phyloP scores from a whole-genome alignment of 1,284 basidiomycete species.

The Naganishia cerealis region DNA sequence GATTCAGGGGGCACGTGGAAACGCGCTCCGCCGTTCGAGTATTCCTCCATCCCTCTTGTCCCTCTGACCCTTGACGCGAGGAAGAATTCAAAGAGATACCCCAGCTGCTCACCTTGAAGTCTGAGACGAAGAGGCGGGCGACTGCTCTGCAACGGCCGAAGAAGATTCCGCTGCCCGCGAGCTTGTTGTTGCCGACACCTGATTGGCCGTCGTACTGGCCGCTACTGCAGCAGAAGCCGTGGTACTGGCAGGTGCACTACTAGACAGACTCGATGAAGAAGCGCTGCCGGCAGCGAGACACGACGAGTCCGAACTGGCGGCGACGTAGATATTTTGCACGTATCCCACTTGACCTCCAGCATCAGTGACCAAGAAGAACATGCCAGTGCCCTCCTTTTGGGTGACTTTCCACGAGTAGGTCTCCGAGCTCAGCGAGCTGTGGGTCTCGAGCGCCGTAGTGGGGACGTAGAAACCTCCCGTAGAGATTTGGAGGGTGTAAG shows the following conservation, averaged over 20 bases:
- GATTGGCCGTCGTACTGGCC: not conserved
- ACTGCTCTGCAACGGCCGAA: not conserved
- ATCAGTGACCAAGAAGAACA: conserved; percentile 50
- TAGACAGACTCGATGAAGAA: conserved; percentile 1
- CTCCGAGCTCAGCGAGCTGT: conserved; percentile 36
- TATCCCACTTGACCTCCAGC: conserved; percentile 44
- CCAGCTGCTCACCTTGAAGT: conserved; percentile 2
- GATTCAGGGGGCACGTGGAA: not conserved
- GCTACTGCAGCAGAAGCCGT: not conserved
- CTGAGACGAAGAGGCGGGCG: not conserved
- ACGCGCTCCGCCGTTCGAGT: not conserved
- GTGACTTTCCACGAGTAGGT: conserved; percentile 45
- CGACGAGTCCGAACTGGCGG: conserved; percentile 37
- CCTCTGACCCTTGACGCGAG: not conserved
- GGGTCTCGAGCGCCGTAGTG: conserved; percentile 37
- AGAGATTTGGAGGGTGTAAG: conserved; percentile 43
- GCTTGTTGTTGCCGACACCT: conserved; percentile 2
- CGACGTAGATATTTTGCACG: conserved; percentile 48
- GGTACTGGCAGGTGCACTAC: conserved; percentile 6
- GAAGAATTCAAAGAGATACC: not conserved
- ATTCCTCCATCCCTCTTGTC: not conserved
- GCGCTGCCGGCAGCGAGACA: conserved; percentile 37
- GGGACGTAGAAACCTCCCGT: conserved; percentile 49
- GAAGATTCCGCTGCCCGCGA: not conserved
- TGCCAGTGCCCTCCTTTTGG: conserved; percentile 38